Conservation (phyloP, 371 early-diverging fungal genomes). For the Mortierella sp. region DNA sequence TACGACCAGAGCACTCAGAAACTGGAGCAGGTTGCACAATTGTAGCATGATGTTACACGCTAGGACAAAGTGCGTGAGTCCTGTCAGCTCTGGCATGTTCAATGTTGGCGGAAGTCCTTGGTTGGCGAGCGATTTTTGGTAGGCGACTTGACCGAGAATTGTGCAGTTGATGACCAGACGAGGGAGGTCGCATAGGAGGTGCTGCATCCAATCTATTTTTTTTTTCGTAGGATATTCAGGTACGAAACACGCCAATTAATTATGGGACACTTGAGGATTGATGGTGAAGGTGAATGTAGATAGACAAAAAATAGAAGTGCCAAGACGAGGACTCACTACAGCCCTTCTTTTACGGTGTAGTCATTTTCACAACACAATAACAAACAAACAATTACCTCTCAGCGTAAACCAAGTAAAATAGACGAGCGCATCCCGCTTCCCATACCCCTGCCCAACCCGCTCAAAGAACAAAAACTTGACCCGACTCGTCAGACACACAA, state of each 20-base stretch:
- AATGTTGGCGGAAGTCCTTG: slow-evolving; percentile 34
- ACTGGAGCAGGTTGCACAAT: slow-evolving; percentile 43
- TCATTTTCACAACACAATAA: not conserved
- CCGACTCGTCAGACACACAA: slow-evolving; percentile 33
- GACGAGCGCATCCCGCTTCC: slow-evolving; percentile 37
- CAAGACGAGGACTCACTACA: not conserved
- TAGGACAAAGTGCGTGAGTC: slow-evolving; percentile 36
- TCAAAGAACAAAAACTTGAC: slow-evolving; percentile 56
- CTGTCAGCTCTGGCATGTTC: slow-evolving; percentile 42
- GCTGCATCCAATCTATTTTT: slow-evolving; percentile 52
- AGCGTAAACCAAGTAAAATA: slow-evolving; percentile 55
- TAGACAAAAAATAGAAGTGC: slow-evolving; percentile 16
- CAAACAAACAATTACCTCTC: slow-evolving; percentile 20
- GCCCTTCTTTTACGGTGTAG: not conserved
- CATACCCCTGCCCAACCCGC: slow-evolving; percentile 46
- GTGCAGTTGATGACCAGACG: slow-evolving; percentile 52
- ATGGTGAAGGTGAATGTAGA: not conserved
- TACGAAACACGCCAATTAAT: not conserved
- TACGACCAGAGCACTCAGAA: slow-evolving; percentile 34
- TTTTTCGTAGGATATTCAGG: not conserved
- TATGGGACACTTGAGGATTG: not conserved
- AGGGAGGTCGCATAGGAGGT: slow-evolving; percentile 44
- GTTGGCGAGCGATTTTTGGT: slow-evolving; percentile 36
- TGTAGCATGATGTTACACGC: slow-evolving; percentile 55
- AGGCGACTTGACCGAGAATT: slow-evolving; percentile 38